A percentile compares a stretch with the other conserved stretches of the same genome.
Evolutionary conservation across 257 asterid genomes (phyloP).

Genomic region (Ehretia macrophylla): DNA sequence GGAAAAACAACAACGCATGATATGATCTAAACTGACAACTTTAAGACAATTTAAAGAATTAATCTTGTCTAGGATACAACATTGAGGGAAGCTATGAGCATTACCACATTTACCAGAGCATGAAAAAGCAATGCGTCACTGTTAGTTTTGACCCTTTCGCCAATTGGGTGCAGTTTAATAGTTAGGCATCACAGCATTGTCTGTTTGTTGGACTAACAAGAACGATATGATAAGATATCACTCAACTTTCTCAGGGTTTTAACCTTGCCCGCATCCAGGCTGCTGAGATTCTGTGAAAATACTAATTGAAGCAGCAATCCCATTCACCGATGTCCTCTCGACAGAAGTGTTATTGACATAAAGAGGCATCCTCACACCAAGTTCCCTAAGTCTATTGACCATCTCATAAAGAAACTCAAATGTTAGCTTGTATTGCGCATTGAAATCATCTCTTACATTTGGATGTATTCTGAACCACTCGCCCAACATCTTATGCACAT

Average conservation of each 20-base stretch:
- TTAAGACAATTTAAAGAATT: no score
- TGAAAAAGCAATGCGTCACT: no score
- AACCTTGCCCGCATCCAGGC: neutral
- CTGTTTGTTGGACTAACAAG: no score
- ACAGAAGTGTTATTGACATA: slow-evolving; percentile 34
- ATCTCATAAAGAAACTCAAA: slow-evolving; percentile 74
- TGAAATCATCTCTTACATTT: slow-evolving; percentile 63
- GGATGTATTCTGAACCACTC: slow-evolving; percentile 90
- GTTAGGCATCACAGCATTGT: no score
- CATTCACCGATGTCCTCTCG: slow-evolving; percentile 16
- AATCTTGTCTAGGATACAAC: neutral
- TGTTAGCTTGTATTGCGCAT: slow-evolving; percentile 57
- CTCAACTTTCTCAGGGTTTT: neutral
- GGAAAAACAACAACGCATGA: neutral
- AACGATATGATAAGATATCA: neutral
- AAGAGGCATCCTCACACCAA: slow-evolving; percentile 66
- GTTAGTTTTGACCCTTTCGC: no score
- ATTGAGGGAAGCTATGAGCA: neutral
- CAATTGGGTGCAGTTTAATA: no score
- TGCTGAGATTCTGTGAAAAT: neutral
- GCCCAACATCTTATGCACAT: slow-evolving; percentile 87
- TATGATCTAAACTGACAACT: neutral
- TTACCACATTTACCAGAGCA: neutral
- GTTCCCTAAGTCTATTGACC: slow-evolving; percentile 65
- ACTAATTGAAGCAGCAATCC: slow-evolving; percentile 20